phyloP scores from a whole-genome alignment of 2,329 filamentous ascomycete species.

The Arthrobotrys iridis region DNA sequence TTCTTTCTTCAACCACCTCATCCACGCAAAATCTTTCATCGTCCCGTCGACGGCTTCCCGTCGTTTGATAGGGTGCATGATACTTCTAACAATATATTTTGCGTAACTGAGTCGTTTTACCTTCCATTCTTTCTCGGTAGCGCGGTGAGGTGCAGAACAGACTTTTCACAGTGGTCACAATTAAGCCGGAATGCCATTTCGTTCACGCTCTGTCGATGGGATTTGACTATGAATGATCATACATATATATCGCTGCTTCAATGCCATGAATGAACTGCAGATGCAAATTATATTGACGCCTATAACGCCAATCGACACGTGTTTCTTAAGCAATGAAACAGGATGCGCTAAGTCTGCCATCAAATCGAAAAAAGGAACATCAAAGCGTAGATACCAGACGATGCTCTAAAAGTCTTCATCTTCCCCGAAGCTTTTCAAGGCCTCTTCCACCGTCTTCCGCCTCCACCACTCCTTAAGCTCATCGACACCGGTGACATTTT shows the following conservation, averaged over 20 bases:
- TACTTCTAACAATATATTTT: constrained; percentile 10
- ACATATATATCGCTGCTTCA: constrained; percentile 21
- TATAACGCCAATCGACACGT: background rate
- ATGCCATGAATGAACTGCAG: background rate
- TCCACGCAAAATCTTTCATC: constrained; percentile 39
- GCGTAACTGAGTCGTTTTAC: constrained; percentile 49
- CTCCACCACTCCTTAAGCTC: constrained; percentile 47
- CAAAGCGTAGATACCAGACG: background rate
- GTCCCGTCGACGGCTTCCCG: background rate
- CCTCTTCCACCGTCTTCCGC: constrained; percentile 20
- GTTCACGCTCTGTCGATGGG: constrained; percentile 42
- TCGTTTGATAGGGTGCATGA: background rate
- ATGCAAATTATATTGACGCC: background rate
- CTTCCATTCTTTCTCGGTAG: constrained; percentile 35
- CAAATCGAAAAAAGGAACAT: background rate
- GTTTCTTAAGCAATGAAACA: background rate
- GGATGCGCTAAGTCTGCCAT: background rate
- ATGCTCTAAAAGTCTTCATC: constrained; percentile 17
- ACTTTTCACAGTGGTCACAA: constrained; percentile 48
- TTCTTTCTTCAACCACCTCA: constrained; percentile 48
- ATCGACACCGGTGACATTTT: constrained; percentile 11
- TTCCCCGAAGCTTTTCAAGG: constrained; percentile 20
- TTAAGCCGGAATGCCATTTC: constrained; percentile 54
- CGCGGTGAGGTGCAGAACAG: constrained; percentile 51
- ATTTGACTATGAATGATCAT: constrained; percentile 55